Conservation (phyloP, 2,329 filamentous ascomycete species). For the Beauveria brongniartii region DNA sequence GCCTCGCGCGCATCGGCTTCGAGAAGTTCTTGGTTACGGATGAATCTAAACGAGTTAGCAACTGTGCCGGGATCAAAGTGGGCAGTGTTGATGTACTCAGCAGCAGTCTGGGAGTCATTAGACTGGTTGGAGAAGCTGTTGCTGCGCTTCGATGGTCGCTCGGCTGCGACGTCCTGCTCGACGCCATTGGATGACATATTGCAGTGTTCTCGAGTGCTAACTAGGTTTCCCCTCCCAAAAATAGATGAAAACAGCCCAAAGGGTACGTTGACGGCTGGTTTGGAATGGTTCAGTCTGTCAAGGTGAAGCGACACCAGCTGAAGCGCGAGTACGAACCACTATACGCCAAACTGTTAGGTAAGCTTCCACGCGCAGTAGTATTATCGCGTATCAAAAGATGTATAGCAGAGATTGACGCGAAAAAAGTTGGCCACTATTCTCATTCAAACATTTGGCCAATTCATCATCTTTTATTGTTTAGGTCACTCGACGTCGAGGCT, state of each 20-base stretch:
- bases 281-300: background rate
- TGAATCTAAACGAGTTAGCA: slow-evolving; percentile 52
- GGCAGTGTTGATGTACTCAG: slow-evolving; percentile 44
- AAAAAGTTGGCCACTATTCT: background rate
- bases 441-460: background rate
- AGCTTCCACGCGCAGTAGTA: background rate
- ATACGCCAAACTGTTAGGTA: slow-evolving; percentile 7
- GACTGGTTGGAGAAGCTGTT: slow-evolving; percentile 53
- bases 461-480: background rate
- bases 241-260: background rate
- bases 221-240: background rate
- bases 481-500: background rate
- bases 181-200: slow-evolving; percentile 1
- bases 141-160: slow-evolving; percentile 31
- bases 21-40: slow-evolving; percentile 79
- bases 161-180: slow-evolving; percentile 15
- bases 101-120: slow-evolving; percentile 62
- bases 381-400: background rate
- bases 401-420: background rate
- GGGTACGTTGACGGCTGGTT: background rate
- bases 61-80: background rate
- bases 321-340: background rate
- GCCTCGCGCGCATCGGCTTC: slow-evolving; percentile 94
- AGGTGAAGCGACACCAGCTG: background rate
- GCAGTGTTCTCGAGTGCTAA: background rate